A percentile compares a stretch with the other conserved stretches of the same genome.
phyloP scores from a whole-genome alignment of 2,329 filamentous ascomycete genomes.

The Sporothrix mexicana region DNA sequence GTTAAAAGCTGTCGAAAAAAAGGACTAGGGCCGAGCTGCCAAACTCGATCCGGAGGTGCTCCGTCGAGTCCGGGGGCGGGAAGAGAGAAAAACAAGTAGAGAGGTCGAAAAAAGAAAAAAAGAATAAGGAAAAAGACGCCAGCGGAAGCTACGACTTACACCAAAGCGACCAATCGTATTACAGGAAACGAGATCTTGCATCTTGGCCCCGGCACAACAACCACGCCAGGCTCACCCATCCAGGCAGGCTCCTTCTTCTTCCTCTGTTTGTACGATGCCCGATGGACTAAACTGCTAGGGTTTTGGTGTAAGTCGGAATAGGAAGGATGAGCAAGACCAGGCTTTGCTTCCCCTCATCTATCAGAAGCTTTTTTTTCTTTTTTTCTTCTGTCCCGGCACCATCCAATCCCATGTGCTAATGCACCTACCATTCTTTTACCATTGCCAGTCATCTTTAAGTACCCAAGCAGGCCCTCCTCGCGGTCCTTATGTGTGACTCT shows the following conservation, averaged over 20 bases:
- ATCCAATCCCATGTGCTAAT: background rate
- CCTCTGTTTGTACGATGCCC: background rate
- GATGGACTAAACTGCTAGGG: too few relatives aligned
- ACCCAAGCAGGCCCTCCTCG: slow-evolving; percentile 17
- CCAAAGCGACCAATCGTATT: slow-evolving; percentile 5
- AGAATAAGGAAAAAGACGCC: background rate
- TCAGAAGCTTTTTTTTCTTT: slow-evolving; percentile 26
- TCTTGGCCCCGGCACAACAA: background rate
- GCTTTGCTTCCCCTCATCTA: background rate
- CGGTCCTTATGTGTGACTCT: background rate
- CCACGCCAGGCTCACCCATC: background rate
- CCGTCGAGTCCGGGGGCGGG: slow-evolving; percentile 20
- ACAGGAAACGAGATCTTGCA: background rate
- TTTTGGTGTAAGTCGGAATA: background rate
- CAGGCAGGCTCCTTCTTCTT: background rate
- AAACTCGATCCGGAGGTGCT: slow-evolving; percentile 19
- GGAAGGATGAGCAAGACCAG: slow-evolving; percentile 14
- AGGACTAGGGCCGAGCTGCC: background rate
- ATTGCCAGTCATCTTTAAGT: slow-evolving; percentile 22
- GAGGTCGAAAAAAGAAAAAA: background rate
- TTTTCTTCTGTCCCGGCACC: background rate
- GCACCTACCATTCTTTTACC: background rate
- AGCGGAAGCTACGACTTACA: slow-evolving; percentile 16
- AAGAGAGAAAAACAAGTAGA: background rate
- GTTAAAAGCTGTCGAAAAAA: background rate